phyloP scores from a whole-genome alignment of 371 early-diverging fungal species.

The Saksenaea oblongispora region DNA sequence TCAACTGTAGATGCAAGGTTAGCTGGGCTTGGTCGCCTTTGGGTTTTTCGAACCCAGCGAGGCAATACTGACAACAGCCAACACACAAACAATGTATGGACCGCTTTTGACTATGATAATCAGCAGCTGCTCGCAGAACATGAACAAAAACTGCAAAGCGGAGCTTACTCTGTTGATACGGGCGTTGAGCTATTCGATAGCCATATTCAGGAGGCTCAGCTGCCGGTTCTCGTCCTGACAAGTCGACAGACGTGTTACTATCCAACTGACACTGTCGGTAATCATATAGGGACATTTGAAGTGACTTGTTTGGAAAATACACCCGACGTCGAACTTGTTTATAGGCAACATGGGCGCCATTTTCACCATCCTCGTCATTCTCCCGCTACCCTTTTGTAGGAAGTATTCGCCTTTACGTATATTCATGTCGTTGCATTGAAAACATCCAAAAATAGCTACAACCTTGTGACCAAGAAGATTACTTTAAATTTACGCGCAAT shows the following conservation, averaged over 20 bases:
- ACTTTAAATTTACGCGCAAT: no score
- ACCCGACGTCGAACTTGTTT: slow-evolving; percentile 14
- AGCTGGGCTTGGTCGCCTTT: slow-evolving; percentile 23
- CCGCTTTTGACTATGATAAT: slow-evolving; percentile 34
- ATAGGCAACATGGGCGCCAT: slow-evolving; percentile 8
- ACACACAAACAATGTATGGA: slow-evolving; percentile 21
- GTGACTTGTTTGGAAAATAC: slow-evolving; percentile 19
- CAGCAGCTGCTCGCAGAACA: slow-evolving; percentile 21
- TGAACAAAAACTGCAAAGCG: not conserved
- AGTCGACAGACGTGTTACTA: slow-evolving; percentile 23
- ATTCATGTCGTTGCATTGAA: not conserved
- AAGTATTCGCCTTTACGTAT: not conserved
- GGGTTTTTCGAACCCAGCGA: slow-evolving; percentile 27
- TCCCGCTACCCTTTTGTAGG: not conserved
- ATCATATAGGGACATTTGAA: slow-evolving; percentile 18
- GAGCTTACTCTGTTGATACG: slow-evolving; percentile 2
- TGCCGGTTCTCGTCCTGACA: slow-evolving; percentile 28
- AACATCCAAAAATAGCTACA: not conserved
- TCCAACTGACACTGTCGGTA: slow-evolving; percentile 15
- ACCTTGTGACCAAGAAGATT: no score
- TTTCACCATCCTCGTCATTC: not conserved
- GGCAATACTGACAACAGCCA: not conserved
- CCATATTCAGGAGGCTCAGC: slow-evolving; percentile 28
- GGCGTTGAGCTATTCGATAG: slow-evolving; percentile 33
- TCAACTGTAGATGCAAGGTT: slow-evolving; percentile 11